phyloP scores from a whole-genome alignment of 345 rosid species.

The Lepidium sativum region DNA sequence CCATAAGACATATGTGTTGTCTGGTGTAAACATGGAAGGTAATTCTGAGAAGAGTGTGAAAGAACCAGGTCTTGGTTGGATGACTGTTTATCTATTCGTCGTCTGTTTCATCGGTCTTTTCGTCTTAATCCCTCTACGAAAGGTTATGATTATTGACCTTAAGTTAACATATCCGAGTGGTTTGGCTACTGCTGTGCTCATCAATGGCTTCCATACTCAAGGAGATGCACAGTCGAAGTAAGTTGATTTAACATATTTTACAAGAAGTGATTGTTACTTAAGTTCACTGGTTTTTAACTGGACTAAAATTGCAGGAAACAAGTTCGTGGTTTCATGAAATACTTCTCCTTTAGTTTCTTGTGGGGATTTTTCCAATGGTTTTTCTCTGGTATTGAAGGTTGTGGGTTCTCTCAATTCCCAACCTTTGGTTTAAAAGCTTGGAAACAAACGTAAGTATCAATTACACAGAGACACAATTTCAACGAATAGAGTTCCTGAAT shows the following conservation, averaged over 20 bases:
- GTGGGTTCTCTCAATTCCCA: conserved; percentile 85
- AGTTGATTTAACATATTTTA: not conserved
- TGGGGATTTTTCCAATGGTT: conserved; percentile 97
- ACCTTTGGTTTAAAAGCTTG: conserved; percentile 78
- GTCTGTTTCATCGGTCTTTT: conserved; percentile 95
- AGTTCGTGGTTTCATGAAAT: conserved; percentile 64
- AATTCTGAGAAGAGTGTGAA: conserved; percentile 54
- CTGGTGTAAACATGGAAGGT: conserved; percentile 66
- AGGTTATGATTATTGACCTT: conserved; percentile 84
- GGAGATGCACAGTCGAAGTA: conserved; percentile 75
- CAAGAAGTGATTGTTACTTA: not conserved
- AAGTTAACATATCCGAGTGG: conserved; percentile 85
- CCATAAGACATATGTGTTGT: conserved; percentile 66
- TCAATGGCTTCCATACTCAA: conserved; percentile 84
- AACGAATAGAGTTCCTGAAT: not conserved
- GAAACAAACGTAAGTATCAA: conserved; percentile 60
- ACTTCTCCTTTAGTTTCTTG: conserved; percentile 67
- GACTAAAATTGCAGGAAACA: conserved; percentile 48
- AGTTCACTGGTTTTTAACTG: not conserved
- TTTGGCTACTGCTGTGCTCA: conserved; percentile 89
- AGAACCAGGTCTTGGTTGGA: conserved; percentile 94
- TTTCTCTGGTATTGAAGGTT: conserved; percentile 47
- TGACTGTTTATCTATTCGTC: conserved; percentile 68
- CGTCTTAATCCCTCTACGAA: conserved; percentile 85
- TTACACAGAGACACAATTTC: not conserved